Evolutionary conservation across 257 asterid species (phyloP), one percentile per base, ranked within the genome.

Genomic region (Fraxinus cuspidata): DNA sequence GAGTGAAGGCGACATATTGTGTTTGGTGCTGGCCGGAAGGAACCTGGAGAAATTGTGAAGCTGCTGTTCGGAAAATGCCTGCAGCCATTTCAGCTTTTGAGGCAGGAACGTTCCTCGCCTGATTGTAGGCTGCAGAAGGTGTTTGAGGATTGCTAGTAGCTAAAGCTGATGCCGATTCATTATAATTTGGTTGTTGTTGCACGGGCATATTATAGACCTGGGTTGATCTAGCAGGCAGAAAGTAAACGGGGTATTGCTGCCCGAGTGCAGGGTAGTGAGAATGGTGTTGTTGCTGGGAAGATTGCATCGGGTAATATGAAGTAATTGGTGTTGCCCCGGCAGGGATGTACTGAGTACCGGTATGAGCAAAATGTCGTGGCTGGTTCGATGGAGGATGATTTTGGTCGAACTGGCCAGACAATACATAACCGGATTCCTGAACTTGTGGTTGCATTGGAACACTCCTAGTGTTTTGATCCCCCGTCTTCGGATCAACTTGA

Each of bases 1-100:
- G 98, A 73, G 95, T 86, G 83, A 70, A 89, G 23, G 96, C 97
- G 6, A 88, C 94, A 49, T 90, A 94, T 64, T 89, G 93, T n/a
- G 82, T 77, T 31, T 88, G 90, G 53, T 85, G 80, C 88, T 88
- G 96, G 42, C 85, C 56, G 2, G 92, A 77, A 13, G 92, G 86
- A 44, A 85, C 84, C 72, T 90, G 98, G 69, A 89, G 86, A 74
- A 91, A 74, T 28, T 88, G 97, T 7, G 89, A 89, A 21, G 86
- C 73, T 10, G 91, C 77, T 11, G 94, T 85, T 81, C 92, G 83
- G 78, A 89, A 89, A 18, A 80, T 81, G 27, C 92, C 91, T 15
- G 90, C 70, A 34, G 84, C 75, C 90, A 90, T 84, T 79, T 93
- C 96, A 3, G 95, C 86, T 70, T 91, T 89, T 37, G 92, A 49